Conservation (phyloP, 306 rosid genomes). For the Prinsepia uniflora region DNA sequence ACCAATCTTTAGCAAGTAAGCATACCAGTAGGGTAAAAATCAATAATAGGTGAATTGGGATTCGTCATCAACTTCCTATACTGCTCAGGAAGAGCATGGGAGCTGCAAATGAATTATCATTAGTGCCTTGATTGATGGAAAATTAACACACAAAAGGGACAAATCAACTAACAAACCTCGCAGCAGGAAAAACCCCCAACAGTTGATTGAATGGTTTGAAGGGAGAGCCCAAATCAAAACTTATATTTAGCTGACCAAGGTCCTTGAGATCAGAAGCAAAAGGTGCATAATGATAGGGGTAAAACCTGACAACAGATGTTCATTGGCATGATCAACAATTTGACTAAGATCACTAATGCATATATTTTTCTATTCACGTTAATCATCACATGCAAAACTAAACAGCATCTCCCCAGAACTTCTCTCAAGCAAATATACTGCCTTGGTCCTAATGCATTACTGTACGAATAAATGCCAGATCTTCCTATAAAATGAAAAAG, state of each 20-base stretch:
- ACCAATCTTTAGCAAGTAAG: conserved; percentile 10
- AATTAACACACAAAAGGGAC: background rate
- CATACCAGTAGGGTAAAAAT: conserved; percentile 87
- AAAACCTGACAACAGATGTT: conserved; percentile 58
- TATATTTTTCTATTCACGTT: background rate
- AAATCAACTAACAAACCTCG: conserved; percentile 52
- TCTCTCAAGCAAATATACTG: background rate
- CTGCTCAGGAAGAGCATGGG: conserved; percentile 89
- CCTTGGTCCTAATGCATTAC: too few species aligned
- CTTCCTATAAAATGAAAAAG: background rate
- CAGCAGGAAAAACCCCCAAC: conserved; percentile 95
- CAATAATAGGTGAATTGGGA: conserved; percentile 78
- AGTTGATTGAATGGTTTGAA: conserved; percentile 98
- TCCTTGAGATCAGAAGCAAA: conserved; percentile 93
- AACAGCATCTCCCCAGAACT: background rate
- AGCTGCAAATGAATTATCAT: conserved; percentile 44
- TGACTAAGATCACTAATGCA: background rate
- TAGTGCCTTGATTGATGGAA: conserved; percentile 12
- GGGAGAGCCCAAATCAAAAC: conserved; percentile 68
- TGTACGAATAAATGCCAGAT: background rate
- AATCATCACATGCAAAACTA: background rate
- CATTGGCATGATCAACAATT: background rate
- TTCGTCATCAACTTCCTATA: conserved; percentile 87
- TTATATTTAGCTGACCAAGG: conserved; percentile 64
- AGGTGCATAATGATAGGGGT: conserved; percentile 97